A percentile compares a stretch with the other conserved stretches of the same genome.
phyloP scores from a whole-genome alignment of 768 basidiomycete genomes.

The Trametes cingulata region DNA sequence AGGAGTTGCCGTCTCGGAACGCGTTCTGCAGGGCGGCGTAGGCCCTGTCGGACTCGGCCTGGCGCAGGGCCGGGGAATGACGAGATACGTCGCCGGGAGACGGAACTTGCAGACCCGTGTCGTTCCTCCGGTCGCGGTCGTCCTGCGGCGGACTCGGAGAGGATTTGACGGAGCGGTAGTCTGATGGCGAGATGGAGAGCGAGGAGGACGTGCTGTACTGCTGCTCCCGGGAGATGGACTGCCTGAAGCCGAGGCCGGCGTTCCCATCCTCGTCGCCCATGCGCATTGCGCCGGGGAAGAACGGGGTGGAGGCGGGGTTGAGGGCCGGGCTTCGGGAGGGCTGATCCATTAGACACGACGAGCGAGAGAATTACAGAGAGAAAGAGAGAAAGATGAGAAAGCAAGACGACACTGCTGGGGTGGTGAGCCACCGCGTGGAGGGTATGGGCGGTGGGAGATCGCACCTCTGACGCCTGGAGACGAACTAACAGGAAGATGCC shows the following conservation, averaged over 20 bases:
- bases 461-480: conserved; percentile 28
- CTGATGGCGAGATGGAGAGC: conserved; percentile 60
- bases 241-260: conserved; percentile 45
- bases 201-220: conserved; percentile 51
- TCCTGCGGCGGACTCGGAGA: conserved; percentile 63
- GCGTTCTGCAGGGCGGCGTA: conserved; percentile 34
- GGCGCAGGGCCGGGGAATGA: conserved; percentile 46
- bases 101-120: conserved; percentile 27
- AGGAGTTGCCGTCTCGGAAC: conserved; percentile 34
- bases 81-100: conserved; percentile 38
- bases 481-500: conserved; percentile 27
- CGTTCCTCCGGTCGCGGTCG: conserved; percentile 33
- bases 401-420: conserved; percentile 27
- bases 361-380: conserved; percentile 14
- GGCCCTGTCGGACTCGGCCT: conserved; percentile 46
- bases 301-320: conserved; percentile 82
- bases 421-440: conserved; percentile 26
- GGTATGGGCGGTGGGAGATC: conserved; percentile 3
- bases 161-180: conserved; percentile 65
- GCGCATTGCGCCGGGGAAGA: conserved; percentile 74
- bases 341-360: conserved; percentile 32
- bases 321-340: conserved; percentile 79
- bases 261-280: conserved; percentile 55
- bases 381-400: conserved; percentile 38
- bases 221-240: conserved; percentile 45